Percentiles rank a stretch among this genome's conserved stretches.
Conservation (phyloP, 345 rosid species). For the Citrus reticulata region DNA sequence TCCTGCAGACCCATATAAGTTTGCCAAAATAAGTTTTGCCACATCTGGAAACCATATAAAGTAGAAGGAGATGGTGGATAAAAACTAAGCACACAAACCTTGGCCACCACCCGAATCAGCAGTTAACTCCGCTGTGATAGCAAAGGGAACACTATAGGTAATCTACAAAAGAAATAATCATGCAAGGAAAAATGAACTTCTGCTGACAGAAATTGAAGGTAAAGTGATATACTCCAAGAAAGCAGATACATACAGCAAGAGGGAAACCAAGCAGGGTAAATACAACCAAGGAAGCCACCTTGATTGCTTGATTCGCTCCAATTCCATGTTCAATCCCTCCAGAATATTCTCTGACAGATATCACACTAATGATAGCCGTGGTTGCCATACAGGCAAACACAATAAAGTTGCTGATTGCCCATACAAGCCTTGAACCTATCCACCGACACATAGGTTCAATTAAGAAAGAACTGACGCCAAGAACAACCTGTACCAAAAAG, state of each 20-base stretch:
- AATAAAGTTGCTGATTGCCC: conserved; percentile 86
- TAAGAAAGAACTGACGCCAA: conserved; percentile 85
- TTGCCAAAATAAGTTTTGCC: not conserved
- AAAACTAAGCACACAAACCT: conserved; percentile 42
- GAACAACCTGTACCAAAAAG: conserved; percentile 61
- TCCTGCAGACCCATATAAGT: conserved; percentile 43
- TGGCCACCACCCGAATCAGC: conserved; percentile 97
- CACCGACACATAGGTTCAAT: conserved; percentile 87
- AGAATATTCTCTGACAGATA: conserved; percentile 53
- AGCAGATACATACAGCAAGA: conserved; percentile 68
- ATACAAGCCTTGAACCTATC: conserved; percentile 76
- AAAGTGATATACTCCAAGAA: not conserved
- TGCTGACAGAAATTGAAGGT: not conserved
- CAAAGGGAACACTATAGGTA: conserved; percentile 89
- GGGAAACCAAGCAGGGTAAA: conserved; percentile 95
- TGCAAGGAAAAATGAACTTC: not conserved
- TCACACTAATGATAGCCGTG: conserved; percentile 72
- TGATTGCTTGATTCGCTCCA: conserved; percentile 56
- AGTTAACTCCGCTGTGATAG: conserved; percentile 89
- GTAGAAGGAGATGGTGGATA: not conserved
- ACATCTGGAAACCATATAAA: not conserved
- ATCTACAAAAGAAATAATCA: conserved; percentile 49
- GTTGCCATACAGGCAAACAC: conserved; percentile 88
- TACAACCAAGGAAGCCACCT: conserved; percentile 67
- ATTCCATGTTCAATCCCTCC: conserved; percentile 53